Evolutionary conservation across 202 grass and related monocot species (phyloP).

Genomic region (Musa balbisiana): DNA sequence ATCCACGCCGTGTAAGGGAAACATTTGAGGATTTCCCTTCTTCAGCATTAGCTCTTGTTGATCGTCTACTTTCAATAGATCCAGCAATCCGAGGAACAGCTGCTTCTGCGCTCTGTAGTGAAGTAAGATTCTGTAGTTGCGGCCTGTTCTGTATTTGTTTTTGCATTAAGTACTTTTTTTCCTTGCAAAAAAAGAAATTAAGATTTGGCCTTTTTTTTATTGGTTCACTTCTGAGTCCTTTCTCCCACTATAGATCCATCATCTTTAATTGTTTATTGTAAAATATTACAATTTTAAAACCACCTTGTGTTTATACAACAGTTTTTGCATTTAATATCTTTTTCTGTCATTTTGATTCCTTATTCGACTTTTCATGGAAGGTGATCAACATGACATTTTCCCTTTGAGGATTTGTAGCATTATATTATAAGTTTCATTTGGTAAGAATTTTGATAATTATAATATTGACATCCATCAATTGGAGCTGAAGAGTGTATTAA

Average conservation of each 20-base stretch:
- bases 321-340: not conserved
- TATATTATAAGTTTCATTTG: not conserved
- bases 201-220: no score
- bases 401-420: not conserved
- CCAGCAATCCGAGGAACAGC: slow-evolving; percentile 67
- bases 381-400: not conserved
- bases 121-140: slow-evolving; percentile 35
- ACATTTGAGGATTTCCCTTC: slow-evolving; percentile 18
- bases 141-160: no score
- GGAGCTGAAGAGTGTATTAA: not conserved
- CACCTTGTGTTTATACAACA: not conserved
- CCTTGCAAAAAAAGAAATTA: no score
- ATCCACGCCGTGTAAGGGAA: not conserved
- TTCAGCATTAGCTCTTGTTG: slow-evolving; percentile 63
- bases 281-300: not conserved
- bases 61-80: slow-evolving; percentile 80
- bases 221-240: no score
- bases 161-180: no score
- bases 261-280: no score
- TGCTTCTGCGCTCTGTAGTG: slow-evolving; percentile 67
- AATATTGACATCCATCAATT: not conserved
- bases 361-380: no score
- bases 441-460: not conserved
- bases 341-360: not conserved
- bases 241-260: no score